Conservation (phyloP, 2,329 filamentous ascomycete genomes). For the Tympanopsis confertula region DNA sequence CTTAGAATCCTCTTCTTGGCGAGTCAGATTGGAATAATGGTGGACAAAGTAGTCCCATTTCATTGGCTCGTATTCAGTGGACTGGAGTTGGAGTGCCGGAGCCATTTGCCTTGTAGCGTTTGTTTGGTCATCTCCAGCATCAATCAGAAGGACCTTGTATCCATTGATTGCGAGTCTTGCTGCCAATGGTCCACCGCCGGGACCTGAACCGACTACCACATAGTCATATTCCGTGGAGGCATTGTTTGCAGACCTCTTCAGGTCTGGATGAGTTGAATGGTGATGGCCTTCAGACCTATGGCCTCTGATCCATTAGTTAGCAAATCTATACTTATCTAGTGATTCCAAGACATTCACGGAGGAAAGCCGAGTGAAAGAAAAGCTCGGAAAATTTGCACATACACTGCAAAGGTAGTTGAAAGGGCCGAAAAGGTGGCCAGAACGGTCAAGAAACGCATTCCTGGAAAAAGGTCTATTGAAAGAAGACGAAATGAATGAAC, state of each 20-base stretch:
- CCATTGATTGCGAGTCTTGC: slow-evolving; percentile 46
- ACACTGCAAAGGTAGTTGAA: no score
- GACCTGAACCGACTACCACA: slow-evolving; percentile 49
- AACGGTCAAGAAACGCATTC: no score
- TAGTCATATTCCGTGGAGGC: slow-evolving; percentile 35
- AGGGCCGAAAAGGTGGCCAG: no score
- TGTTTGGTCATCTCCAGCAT: slow-evolving; percentile 48
- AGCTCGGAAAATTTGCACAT: no score
- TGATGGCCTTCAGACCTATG: no score
- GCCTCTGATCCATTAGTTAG: no score
- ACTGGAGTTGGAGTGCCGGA: slow-evolving; percentile 27
- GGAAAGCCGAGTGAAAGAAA: no score
- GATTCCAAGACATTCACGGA: no score
- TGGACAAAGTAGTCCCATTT: slow-evolving; percentile 38
- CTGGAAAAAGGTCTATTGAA: no score
- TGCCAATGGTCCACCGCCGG: slow-evolving; percentile 46
- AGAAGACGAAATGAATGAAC: no score
- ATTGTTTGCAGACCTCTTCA: neutral
- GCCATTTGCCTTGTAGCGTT: slow-evolving; percentile 16
- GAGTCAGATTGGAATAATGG: slow-evolving; percentile 30
- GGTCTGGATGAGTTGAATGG: no score
- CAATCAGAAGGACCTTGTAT: slow-evolving; percentile 46
- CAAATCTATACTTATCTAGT: no score
- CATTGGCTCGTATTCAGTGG: slow-evolving; percentile 28
- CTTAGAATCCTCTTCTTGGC: slow-evolving; percentile 37